A percentile compares a stretch with the other conserved stretches of the same genome.
Evolutionary conservation across 2,329 filamentous ascomycete genomes (phyloP).

Genomic region (Diaporthe sp.): DNA sequence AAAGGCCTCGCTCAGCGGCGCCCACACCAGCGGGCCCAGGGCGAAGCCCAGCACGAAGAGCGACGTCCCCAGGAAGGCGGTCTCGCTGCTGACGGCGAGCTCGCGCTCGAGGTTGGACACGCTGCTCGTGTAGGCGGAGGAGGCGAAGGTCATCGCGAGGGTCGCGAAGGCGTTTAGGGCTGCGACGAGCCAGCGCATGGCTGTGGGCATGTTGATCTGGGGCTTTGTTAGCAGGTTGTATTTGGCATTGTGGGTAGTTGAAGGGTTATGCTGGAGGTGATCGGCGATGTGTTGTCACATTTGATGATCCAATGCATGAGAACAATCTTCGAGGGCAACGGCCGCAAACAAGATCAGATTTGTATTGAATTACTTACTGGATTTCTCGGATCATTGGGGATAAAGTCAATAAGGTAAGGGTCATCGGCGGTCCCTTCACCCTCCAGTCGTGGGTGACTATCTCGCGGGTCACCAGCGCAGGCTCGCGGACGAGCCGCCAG

Average conservation of each 20-base stretch:
- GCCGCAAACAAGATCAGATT: rapidly evolving
- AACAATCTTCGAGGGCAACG: too few relatives aligned
- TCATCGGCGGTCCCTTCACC: slow-evolving; percentile 28
- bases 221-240: neutral
- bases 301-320: too few relatives aligned
- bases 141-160: slow-evolving; percentile 60
- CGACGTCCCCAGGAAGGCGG: slow-evolving; percentile 63
- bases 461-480: slow-evolving; percentile 2
- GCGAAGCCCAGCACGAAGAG: slow-evolving; percentile 71
- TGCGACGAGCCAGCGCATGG: slow-evolving; percentile 57
- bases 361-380: neutral
- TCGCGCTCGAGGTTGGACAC: slow-evolving; percentile 54
- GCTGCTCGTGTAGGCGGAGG: slow-evolving; percentile 62
- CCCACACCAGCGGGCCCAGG: slow-evolving; percentile 70
- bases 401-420: slow-evolving; percentile 39
- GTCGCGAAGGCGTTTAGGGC: slow-evolving; percentile 43
- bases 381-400: slow-evolving; percentile 32
- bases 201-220: slow-evolving; percentile 37
- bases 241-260: neutral
- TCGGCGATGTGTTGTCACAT: neutral
- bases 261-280: neutral
- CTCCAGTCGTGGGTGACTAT: slow-evolving; percentile 18
- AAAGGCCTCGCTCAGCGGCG: slow-evolving; percentile 71
- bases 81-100: slow-evolving; percentile 57
- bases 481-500: slow-evolving; percentile 27